phyloP scores from a whole-genome alignment of 1,284 basidiomycete species.

The Naganishia albida region DNA sequence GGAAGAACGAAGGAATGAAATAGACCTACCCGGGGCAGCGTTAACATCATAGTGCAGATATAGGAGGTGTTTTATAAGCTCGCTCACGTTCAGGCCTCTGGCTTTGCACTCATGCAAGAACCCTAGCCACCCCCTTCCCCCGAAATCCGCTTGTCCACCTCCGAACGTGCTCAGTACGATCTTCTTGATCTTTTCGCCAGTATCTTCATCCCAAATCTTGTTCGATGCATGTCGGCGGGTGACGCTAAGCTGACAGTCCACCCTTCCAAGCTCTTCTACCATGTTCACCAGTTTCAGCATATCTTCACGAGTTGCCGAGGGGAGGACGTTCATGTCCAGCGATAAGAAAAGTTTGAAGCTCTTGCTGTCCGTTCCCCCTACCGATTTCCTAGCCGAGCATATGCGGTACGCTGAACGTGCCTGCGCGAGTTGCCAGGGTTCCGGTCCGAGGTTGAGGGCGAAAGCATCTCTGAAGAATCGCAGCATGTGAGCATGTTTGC shows the following conservation, averaged over 20 bases:
- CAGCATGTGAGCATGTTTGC: background rate
- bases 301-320: slow-evolving; percentile 36
- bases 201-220: background rate
- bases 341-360: slow-evolving; percentile 46
- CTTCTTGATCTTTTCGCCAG: slow-evolving; percentile 3
- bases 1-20: slow-evolving; percentile 54
- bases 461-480: slow-evolving; percentile 47
- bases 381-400: slow-evolving; percentile 17
- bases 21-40: slow-evolving; percentile 37
- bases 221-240: background rate
- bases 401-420: slow-evolving; percentile 44
- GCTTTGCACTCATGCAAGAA: slow-evolving; percentile 40
- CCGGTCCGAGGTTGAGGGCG: slow-evolving; percentile 52
- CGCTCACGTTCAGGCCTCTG: slow-evolving; percentile 38
- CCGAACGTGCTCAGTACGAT: slow-evolving; percentile 48
- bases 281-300: slow-evolving; percentile 36
- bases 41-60: background rate
- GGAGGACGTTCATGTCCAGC: slow-evolving; percentile 52
- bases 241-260: slow-evolving; percentile 22
- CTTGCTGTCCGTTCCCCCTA: slow-evolving; percentile 2
- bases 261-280: slow-evolving; percentile 34
- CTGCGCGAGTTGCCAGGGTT: slow-evolving; percentile 52
- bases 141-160: slow-evolving; percentile 44
- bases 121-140: slow-evolving; percentile 44
- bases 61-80: background rate